These are phyloP conservation scores for Microbotryum violaceum DNA, from an alignment of 1,284 basidiomycete species.

Conservation along the genomic window DNA sequence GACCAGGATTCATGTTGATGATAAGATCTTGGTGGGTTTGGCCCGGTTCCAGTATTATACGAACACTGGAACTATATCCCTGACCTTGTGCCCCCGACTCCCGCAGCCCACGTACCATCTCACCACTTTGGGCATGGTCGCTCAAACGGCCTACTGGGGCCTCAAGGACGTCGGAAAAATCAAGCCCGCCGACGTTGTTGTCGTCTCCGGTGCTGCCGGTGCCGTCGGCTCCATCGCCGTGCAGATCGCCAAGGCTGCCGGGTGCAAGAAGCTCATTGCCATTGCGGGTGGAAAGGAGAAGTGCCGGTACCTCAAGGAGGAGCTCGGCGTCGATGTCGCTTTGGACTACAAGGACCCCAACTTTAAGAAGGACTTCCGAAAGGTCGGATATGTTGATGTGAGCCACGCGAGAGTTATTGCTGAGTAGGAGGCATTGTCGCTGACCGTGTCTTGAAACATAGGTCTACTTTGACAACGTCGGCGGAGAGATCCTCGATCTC, in stretches of 20 bases:
- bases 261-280: conserved; percentile 61
- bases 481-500: conserved; percentile 65
- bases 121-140: conserved; percentile 39
- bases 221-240: conserved; percentile 51
- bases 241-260: conserved; percentile 41
- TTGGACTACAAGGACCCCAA: conserved; percentile 72
- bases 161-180: conserved; percentile 67
- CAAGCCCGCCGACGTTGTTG: conserved; percentile 70
- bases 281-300: conserved; percentile 74
- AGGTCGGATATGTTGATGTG: conserved; percentile 48
- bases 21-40: background rate
- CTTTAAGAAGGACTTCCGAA: conserved; percentile 56
- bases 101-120: conserved; percentile 32
- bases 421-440: background rate
- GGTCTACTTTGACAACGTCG: conserved; percentile 68
- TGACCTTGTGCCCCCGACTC: conserved; percentile 35
- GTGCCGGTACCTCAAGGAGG: conserved; percentile 68
- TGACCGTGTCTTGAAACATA: conserved; percentile 40
- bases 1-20: conserved; percentile 20
- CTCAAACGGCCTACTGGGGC: conserved; percentile 51
- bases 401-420: conserved; percentile 35
- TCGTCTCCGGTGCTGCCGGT: conserved; percentile 85
- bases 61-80: conserved; percentile 36
- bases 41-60: background rate
- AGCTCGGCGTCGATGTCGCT: conserved; percentile 70